Conservation (phyloP, 345 rosid genomes). For the Brassica cretica region DNA sequence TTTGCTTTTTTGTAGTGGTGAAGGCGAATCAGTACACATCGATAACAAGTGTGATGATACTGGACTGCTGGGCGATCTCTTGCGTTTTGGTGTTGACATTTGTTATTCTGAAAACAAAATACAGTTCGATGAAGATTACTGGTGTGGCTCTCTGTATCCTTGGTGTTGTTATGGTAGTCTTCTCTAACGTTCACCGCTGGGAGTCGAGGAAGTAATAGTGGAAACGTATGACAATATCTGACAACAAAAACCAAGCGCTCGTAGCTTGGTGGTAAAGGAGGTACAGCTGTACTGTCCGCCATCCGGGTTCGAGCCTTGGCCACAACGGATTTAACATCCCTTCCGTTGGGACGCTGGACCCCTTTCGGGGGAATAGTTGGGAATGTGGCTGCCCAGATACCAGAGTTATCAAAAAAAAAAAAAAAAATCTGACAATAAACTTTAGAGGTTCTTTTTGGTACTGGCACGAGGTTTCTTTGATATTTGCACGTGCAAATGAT, state of each 20-base stretch:
- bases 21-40: conserved; percentile 92
- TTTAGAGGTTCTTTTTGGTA: conserved; percentile 14
- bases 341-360: too few relatives aligned
- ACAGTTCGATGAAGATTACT: conserved; percentile 67
- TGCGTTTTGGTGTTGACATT: conserved; percentile 79
- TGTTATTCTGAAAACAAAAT: conserved; percentile 72
- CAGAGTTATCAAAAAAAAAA: too few relatives aligned
- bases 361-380: too few relatives aligned
- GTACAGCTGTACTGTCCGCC: too few relatives aligned
- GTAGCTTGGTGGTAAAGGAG: too few relatives aligned
- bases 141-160: conserved; percentile 78
- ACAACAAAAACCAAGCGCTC: too few relatives aligned
- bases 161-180: conserved; percentile 79
- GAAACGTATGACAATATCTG: conserved; percentile 27
- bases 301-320: too few relatives aligned
- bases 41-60: conserved; percentile 85
- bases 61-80: conserved; percentile 97
- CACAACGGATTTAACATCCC: too few relatives aligned
- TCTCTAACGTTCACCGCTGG: conserved; percentile 86
- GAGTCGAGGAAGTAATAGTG: conserved; percentile 33
- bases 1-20: conserved; percentile 54
- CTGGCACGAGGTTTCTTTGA: too few relatives aligned
- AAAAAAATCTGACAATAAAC: conserved; percentile 49
- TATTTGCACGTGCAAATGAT: too few relatives aligned
- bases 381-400: too few relatives aligned